Evolutionary conservation across 441 rosid species (phyloP), one percentile per base, ranked within the genome.

Genomic region (Populus hybrid): DNA sequence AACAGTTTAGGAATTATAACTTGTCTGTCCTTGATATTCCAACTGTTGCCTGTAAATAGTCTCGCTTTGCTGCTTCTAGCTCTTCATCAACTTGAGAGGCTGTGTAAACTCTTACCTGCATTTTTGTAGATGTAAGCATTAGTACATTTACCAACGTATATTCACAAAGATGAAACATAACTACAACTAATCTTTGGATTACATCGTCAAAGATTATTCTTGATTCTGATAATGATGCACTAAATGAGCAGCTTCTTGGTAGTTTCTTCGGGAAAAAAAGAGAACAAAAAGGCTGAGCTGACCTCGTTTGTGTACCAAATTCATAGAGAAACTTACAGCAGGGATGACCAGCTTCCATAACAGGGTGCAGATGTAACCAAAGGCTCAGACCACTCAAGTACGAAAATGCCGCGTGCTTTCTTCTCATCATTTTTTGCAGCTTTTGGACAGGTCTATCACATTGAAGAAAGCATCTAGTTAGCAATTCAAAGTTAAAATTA

Each of bases 271-370:
- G 26, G 10, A 14, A 30, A 12, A 46, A 26, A 46, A 71, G 57
- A 16, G 36, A 21, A 20, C 10, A 6, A 72, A 72, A 28, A 32
- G 0, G 23, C 12, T 61, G 14, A 61, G 54, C 8, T 30, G 54
- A 64, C 18, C 42, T 5, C 8, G 16, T 28, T 30, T 30, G 38
- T 14, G 70, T 18, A 30, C 21, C 32, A n/a, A 3, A 26, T 6
- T n/a, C 12, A 54, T 8, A 40, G 30, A 32, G 40, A 59, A 84
- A 87, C 98, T 83, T 90, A 90, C 95, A 50, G 89, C 89, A 69
- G 98, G 23, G 97, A 94, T 36, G 98, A 88, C 95, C 93, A 89
- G 84, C 98, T 94, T 76, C 98, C 97, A 28, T 94, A 91, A 57
- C 95, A 83, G 59, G 91, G 94, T 8, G 97, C 90, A 67, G 89